phyloP scores from a whole-genome alignment of 2,329 filamentous ascomycete species.

The Hymenoscyphus scutula region DNA sequence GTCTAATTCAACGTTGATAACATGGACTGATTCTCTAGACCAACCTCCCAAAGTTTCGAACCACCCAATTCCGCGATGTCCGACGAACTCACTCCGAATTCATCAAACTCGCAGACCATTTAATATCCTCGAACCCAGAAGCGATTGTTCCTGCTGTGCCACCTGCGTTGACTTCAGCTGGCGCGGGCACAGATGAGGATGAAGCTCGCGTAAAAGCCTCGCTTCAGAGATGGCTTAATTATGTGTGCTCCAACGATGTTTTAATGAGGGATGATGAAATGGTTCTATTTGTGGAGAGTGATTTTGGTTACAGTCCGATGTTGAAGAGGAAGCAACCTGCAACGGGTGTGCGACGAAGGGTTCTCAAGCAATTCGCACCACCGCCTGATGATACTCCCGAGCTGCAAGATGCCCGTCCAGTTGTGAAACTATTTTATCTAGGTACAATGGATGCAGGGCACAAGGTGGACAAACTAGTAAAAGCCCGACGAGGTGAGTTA shows the following conservation, averaged over 20 bases:
- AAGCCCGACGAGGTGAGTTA: slow-evolving; percentile 75
- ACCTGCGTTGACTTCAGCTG: slow-evolving; percentile 89
- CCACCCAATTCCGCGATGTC: slow-evolving; percentile 96
- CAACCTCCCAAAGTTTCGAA: slow-evolving; percentile 96
- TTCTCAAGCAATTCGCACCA: slow-evolving; percentile 96
- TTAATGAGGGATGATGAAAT: slow-evolving; percentile 96
- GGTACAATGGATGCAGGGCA: slow-evolving; percentile 96
- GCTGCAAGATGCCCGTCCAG: slow-evolving; percentile 80
- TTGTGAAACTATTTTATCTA: slow-evolving; percentile 94
- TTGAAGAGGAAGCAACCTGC: slow-evolving; percentile 95
- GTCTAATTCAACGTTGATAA: slow-evolving; percentile 1
- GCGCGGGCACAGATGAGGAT: slow-evolving; percentile 94
- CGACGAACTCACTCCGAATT: slow-evolving; percentile 95
- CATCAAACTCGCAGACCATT: slow-evolving; percentile 89
- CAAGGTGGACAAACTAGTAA: slow-evolving; percentile 93
- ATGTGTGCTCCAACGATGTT: slow-evolving; percentile 86
- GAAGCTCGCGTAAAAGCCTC: slow-evolving; percentile 83
- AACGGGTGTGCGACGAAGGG: slow-evolving; percentile 89
- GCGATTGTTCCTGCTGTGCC: slow-evolving; percentile 91
- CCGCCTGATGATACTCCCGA: slow-evolving; percentile 97
- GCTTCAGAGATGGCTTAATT: slow-evolving; percentile 93
- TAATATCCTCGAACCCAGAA: slow-evolving; percentile 97
- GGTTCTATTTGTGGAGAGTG: slow-evolving; percentile 97
- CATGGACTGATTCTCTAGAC: slow-evolving; percentile 57
- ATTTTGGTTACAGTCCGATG: slow-evolving; percentile 96